These are phyloP conservation scores for Penicillium sp. DNA, from an alignment of 2,329 filamentous ascomycete species.

Conservation along the genomic window DNA sequence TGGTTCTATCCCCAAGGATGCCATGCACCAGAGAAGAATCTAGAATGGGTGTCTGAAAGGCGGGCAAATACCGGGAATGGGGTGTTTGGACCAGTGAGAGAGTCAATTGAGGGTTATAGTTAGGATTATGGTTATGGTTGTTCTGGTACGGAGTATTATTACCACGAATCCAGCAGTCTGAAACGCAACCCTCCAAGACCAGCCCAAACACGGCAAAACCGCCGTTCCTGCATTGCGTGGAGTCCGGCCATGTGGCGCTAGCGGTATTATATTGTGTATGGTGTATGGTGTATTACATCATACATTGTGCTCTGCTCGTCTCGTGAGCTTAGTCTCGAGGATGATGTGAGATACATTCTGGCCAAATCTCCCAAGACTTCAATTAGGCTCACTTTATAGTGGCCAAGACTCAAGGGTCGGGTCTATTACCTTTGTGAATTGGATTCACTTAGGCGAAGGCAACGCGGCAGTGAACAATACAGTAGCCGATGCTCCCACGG, in stretches of 20 bases:
- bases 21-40: background rate
- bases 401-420: background rate
- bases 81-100: background rate
- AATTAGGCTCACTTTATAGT: background rate
- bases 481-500: background rate
- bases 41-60: background rate
- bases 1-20: background rate
- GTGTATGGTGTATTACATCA: background rate
- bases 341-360: too few relatives aligned
- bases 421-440: background rate
- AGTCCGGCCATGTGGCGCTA: background rate
- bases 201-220: background rate
- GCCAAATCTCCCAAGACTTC: too few relatives aligned
- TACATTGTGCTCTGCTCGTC: background rate
- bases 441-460: background rate
- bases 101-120: background rate
- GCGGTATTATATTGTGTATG: background rate
- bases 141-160: background rate
- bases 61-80: too few relatives aligned
- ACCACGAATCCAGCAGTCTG: background rate
- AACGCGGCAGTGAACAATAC: background rate
- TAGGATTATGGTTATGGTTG: background rate
- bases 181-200: background rate
- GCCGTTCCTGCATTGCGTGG: conserved; percentile 5
- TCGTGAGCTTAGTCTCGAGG: too few relatives aligned